Evolutionary conservation across 2,329 filamentous ascomycete genomes (phyloP).

Genomic region (Colletotrichum sp.): DNA sequence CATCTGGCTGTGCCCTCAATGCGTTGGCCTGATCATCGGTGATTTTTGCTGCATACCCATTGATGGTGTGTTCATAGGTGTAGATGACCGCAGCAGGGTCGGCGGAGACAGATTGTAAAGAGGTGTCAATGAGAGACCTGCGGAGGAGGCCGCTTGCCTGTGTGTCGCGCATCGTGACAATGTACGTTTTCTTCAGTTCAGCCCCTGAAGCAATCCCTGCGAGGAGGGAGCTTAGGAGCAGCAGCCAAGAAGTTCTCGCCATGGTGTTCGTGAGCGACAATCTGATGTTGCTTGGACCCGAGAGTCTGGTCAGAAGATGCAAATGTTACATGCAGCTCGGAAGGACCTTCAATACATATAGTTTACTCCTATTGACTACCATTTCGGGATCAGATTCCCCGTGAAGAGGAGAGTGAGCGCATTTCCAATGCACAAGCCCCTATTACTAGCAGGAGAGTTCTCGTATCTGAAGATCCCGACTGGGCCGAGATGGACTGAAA

Average conservation of each 20-base stretch:
- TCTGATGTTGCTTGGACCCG: neutral
- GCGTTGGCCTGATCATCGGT: conserved; percentile 4
- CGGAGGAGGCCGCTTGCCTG: neutral
- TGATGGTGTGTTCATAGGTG: conserved; percentile 4
- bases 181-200: neutral
- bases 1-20: neutral
- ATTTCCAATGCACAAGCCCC: neutral
- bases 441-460: neutral
- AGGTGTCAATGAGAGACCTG: neutral
- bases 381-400: neutral
- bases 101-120: neutral
- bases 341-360: neutral
- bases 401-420: neutral
- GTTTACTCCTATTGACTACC: neutral
- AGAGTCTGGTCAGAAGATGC: neutral
- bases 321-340: neutral
- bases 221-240: neutral
- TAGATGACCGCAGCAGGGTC: conserved; percentile 4
- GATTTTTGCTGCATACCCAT: conserved; percentile 14
- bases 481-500: neutral
- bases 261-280: neutral
- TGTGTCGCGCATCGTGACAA: neutral
- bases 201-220: neutral
- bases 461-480: neutral
- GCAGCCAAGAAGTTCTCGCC: neutral